These are phyloP conservation scores for Trichophyton equinum DNA, from an alignment of 2,329 filamentous ascomycete genomes.

Conservation along the genomic window DNA sequence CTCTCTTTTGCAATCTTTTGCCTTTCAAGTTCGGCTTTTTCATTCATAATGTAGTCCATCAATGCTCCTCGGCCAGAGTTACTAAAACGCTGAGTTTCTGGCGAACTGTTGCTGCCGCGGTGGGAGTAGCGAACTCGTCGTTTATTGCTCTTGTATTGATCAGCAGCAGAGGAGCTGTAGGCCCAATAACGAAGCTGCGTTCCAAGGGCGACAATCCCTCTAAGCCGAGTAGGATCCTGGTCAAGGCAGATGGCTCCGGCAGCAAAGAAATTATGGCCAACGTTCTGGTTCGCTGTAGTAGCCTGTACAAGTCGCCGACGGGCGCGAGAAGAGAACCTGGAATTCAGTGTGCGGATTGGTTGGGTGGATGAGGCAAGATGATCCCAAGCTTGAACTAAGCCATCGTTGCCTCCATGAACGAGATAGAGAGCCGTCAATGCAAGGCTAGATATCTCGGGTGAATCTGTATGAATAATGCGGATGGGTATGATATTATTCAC, in stretches of 20 bases:
- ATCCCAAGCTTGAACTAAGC: conserved; percentile 93
- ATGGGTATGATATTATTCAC: conserved; percentile 54
- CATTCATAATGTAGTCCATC: conserved; percentile 73
- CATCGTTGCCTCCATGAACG: conserved; percentile 87
- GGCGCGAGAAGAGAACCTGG: conserved; percentile 67
- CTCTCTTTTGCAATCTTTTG: conserved; percentile 56
- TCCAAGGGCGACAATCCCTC: conserved; percentile 77
- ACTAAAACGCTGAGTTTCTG: conserved; percentile 44
- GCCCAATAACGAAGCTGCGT: conserved; percentile 85
- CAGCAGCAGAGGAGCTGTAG: conserved; percentile 68
- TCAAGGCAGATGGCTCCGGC: conserved; percentile 78
- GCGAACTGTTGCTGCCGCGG: conserved; percentile 45
- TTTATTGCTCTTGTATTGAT: conserved; percentile 63
- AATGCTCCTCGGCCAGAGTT: conserved; percentile 57
- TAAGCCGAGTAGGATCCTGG: conserved; percentile 70
- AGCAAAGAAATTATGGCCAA: conserved; percentile 64
- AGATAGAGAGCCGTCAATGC: conserved; percentile 76
- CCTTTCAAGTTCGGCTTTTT: conserved; percentile 63
- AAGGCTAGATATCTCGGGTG: conserved; percentile 70
- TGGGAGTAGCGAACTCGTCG: conserved; percentile 62
- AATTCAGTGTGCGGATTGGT: conserved; percentile 76
- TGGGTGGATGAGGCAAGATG: conserved; percentile 67
- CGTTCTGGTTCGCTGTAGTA: conserved; percentile 52
- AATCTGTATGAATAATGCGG: conserved; percentile 80
- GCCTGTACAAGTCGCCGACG: conserved; percentile 61